Base-by-base conservation (phyloP, 192 early-diverging fungal genomes). In the Coemansia sp. region DNA sequence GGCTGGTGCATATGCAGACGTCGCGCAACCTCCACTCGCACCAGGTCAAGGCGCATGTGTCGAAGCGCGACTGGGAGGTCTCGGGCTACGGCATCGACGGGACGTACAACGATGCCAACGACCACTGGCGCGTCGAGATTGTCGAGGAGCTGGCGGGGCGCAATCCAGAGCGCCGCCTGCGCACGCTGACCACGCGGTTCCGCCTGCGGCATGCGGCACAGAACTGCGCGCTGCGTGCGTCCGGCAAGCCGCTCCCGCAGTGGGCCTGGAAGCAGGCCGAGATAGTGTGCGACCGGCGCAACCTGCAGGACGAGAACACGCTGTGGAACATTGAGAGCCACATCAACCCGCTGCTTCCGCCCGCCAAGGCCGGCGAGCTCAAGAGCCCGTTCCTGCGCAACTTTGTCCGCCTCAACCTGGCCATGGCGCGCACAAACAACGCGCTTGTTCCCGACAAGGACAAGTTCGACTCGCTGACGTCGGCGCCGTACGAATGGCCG, bases 181-280 rank as follows among this genome's bases (percentile, higher is more conserved):
- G 80, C 40, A 81, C 93, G 0, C 75, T 99, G 24, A 80, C 86
- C 3, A 92, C 94, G 2, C 81, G 75, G 11, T 88, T 99, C 65
- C 83, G 87, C 13, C 69, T 99, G 41, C 79, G 85, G 27, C 92
- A 97, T 55, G 49, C 64, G 2, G 38, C 60, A 25, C 66, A 84
- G 17, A 83, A 84, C 33, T 99, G 97, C 58, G 68, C 86, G 18
- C 73, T 99, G 48, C 79, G 86, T 4, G 81, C 91, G 5, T 72
- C 83, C 26, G 84, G 86, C 23, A 81, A 80, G n/a, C 67, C 75
- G 33, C 79, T 97, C 25, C 97, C 97, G 9, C 81, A 95, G 67
- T 99, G 97, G 97, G 97, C 94, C 17, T 97, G 90, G 80, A 86
- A 81, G 60, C 97, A 99, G 78, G 75, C 82, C 14, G 97, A 98